Base-by-base conservation (phyloP, 345 rosid genomes). In the Psidium guajava region DNA sequence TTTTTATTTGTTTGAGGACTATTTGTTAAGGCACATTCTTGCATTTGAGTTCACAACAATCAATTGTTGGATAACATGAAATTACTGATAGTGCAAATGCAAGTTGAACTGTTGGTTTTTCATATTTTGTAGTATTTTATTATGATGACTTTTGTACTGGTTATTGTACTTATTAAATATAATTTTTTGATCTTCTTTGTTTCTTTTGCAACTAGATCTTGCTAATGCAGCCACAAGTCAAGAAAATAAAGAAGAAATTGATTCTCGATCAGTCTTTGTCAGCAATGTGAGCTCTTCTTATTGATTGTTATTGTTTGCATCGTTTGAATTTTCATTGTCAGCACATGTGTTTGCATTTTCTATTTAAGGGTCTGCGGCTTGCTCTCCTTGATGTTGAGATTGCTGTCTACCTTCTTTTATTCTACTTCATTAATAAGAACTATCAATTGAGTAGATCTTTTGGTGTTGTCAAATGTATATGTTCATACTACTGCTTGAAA, bases 221-320 rank as follows among this genome's bases (percentile, higher is more conserved):
- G 92, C 91, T 84, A 91, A 88, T 83, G 92, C 92, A 81, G 57
- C 89, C 86, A 84, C 90, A 28, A 91, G 92, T 83, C 97, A 92
- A 87, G 92, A 90, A 81, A 93, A 87, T 87, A 90, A 87, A 85
- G 95, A 94, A 88, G 97, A 94, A 90, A 89, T 94, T 40, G 97
- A 94, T 91, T 88, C 95, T 54, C 93, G 97, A 64, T 94, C 97
- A 8, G 84, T 94, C 81, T 94, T 94, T 82, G 94, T 94, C 86
- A 95, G 97, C 90, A 94, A 94, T 91, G 97, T 93, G 90, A 93
- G 97, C 87, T 80, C 54, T 85, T 59, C 73, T 27, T 61, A 61
- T 88, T 88, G 84, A 82, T 85, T 56, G 89, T 61, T 56, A 18
- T 86, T 83, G 40, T 15, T 82, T 88, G 74, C 52, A 54, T 47